A percentile compares a stretch with the other conserved stretches of the same genome.
These are phyloP conservation scores for Lecanosticta acicola DNA, from an alignment of 2,329 filamentous ascomycete species.

Conservation along the genomic window DNA sequence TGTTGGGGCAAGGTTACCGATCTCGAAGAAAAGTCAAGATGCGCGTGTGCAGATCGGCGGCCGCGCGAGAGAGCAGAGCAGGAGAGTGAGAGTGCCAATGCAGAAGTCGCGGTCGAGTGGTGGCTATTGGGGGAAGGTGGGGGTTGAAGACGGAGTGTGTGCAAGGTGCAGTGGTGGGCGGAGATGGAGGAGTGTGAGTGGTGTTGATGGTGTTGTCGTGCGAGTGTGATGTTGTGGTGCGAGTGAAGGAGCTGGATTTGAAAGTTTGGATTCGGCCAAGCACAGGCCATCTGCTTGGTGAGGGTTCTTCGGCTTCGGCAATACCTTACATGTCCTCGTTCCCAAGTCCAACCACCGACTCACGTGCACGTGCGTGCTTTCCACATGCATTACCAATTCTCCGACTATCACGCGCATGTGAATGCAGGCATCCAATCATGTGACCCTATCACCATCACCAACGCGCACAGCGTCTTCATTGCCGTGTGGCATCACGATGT, in stretches of 20 bases:
- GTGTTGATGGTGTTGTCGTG: not conserved
- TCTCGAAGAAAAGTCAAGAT: conserved; percentile 2
- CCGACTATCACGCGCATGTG: not conserved
- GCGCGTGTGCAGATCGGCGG: conserved; percentile 1
- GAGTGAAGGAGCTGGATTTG: not conserved
- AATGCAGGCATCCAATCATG: too few species aligned
- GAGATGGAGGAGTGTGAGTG: too few species aligned
- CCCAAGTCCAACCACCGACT: not conserved
- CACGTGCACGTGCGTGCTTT: not conserved
- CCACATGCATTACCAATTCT: not conserved
- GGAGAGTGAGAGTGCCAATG: not conserved
- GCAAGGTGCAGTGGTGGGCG: too few species aligned
- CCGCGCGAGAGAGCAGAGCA: not conserved
- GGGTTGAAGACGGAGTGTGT: too few species aligned
- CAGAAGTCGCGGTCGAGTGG: not conserved
- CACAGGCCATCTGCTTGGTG: not conserved
- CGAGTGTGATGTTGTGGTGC: not conserved
- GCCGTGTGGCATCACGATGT: too few species aligned
- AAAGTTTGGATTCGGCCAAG: too few species aligned
- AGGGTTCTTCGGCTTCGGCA: not conserved
- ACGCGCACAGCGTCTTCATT: too few species aligned
- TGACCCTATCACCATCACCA: too few species aligned
- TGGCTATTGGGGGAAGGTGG: not conserved
- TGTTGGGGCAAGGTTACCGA: not conserved
- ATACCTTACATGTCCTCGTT: too few species aligned